Evolutionary conservation across 345 rosid species (phyloP), one percentile per base, ranked within the genome.

Genomic region (Reutealis trisperma): DNA sequence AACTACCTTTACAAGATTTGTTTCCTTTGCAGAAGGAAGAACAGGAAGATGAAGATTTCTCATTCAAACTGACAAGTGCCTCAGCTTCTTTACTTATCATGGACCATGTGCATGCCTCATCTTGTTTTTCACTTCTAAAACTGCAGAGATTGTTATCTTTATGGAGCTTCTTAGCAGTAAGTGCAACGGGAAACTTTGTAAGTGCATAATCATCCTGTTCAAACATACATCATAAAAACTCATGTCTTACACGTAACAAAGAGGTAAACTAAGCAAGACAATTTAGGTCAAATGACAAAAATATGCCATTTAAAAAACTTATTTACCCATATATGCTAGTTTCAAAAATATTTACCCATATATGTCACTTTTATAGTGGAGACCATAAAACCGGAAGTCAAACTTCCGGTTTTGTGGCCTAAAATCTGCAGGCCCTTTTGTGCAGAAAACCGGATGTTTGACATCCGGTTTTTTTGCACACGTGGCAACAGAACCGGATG

Each of bases 1-100:
- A 51, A 65, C 63, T 81, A 90, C 88, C 92, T 88, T 84, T 82
- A 82, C 71, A 68, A 67, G 57, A 72, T 81, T 82, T 85, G 63
- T 82, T 83, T 77, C 79, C 63, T 78, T 84, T 82, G 55, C 79
- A 67, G 47, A 60, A 74, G 70, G 81, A 72, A 76, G 84, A 71
- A 86, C 64, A 75, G 30, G 86, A 77, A 37, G 87, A 64, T 1
- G 78, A 27, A 82, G 77, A 76, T 78, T 71, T 81, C 76, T 82
- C 86, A 79, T 87, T 81, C 71, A 85, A 72, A 72, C 55, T 72
- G 68, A 75, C 67, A 4, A 83, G 71, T 24, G 82, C 80, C 78
- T 83, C 79, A 44, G 87, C 81, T 75, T 86, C 88, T 75, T 84
- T 74, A 79, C 67, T 76, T 63, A 76, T 70, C 51, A 70, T 52